A percentile compares a stretch with the other conserved stretches of the same genome.
Conservation (phyloP, 2,329 filamentous ascomycete genomes). For the Aspergillus cejpii region DNA sequence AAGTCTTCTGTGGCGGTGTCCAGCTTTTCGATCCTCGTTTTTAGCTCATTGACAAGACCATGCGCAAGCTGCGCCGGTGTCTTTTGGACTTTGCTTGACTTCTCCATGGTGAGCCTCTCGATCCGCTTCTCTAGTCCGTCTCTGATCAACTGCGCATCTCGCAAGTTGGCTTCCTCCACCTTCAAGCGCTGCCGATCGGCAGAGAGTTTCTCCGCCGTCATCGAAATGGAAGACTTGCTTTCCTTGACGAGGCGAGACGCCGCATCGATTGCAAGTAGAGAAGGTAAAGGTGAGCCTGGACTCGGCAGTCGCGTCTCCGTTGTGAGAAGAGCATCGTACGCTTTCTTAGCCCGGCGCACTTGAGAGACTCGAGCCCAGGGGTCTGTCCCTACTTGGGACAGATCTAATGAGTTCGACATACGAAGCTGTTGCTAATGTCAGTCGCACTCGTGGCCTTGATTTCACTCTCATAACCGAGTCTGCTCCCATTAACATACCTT, state of each 20-base stretch:
- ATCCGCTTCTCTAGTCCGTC: constrained; percentile 53
- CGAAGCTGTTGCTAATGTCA: constrained; percentile 29
- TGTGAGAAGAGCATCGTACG: constrained; percentile 58
- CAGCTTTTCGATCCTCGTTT: constrained; percentile 53
- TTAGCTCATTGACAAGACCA: constrained; percentile 57
- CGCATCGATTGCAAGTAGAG: constrained; percentile 63
- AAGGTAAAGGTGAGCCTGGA: constrained; percentile 61
- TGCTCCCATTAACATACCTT: constrained; percentile 32
- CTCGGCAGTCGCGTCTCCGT: constrained; percentile 60
- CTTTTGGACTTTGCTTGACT: constrained; percentile 53
- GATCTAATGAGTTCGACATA: constrained; percentile 24
- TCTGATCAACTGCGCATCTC: constrained; percentile 44
- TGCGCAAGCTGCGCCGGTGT: constrained; percentile 55
- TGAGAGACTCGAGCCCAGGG: constrained; percentile 38
- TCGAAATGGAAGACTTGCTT: constrained; percentile 53
- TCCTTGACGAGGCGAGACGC: constrained; percentile 59
- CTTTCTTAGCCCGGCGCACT: constrained; percentile 52
- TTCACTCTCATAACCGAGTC: neutral
- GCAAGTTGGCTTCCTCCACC: constrained; percentile 42
- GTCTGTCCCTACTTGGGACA: constrained; percentile 27
- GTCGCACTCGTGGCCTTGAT: neutral
- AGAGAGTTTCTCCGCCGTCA: constrained; percentile 38
- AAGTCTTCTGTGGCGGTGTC: constrained; percentile 56
- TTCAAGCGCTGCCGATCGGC: constrained; percentile 37
- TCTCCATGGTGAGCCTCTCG: constrained; percentile 51